Evolutionary conservation across 2,329 filamentous ascomycete species (phyloP), one percentile per base, ranked within the genome.

Genomic region (Beauveria caledonica): DNA sequence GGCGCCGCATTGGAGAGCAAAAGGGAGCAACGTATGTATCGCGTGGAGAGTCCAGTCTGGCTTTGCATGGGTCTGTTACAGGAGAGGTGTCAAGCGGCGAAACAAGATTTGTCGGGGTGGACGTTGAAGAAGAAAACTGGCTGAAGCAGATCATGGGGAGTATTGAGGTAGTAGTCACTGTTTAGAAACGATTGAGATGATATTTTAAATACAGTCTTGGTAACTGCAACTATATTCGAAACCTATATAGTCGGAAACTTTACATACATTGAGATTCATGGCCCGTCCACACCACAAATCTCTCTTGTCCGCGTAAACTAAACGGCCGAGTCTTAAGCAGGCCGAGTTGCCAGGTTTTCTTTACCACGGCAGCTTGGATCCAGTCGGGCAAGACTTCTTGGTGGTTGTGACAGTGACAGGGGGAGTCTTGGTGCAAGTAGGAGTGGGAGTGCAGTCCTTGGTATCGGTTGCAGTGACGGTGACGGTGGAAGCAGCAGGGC

Each of bases 351-450:
- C 10, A 39, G 23, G 15, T 6, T 23, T 19, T 9, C 44, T 36
- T 49, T 60, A 60, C 51, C 51, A 60, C 6, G 59, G 52, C 29
- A 60, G 52, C 59, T 60, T 60, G n/a, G 59, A 60, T 21, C 51
- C 59, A 17, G 51, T 60, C 10, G 59, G 59, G 51, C 59, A 60
- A 33, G 59, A 52, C 27, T 55, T 55, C 23, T 52, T 60, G 44
- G 59, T 60, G 17, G 42, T 60, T 6, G 59, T 60, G 9, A 60
- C 52, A 2, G 59, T 60, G 33, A 60, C 59, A 19, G 51, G 51
- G 25, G 59, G 13, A 17, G 10, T 27, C 52, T 60, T 60, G 9
- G 59, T 60, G 59, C 59, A 60, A 9, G 59, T 50, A 8, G 59
- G 51, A 40, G 42, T 55, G 15, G 59, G 29, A 23, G 51, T 55